phyloP scores from a whole-genome alignment of 768 basidiomycete genomes.

The Lepiota venenata region DNA sequence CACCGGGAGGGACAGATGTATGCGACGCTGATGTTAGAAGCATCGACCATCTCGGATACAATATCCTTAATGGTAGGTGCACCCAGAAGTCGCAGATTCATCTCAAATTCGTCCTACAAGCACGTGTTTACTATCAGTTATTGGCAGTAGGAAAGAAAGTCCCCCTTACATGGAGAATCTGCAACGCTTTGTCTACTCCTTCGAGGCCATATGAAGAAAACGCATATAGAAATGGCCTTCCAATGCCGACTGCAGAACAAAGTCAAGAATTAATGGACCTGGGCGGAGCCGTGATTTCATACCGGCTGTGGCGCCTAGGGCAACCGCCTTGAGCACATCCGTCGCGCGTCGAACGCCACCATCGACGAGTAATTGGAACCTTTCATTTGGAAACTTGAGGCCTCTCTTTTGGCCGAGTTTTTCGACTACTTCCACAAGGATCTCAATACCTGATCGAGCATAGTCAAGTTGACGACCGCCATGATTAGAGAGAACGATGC shows the following conservation, averaged over 20 bases:
- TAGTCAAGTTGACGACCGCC: slow-evolving; percentile 79
- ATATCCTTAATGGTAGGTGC: slow-evolving; percentile 78
- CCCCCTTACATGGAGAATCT: slow-evolving; percentile 64
- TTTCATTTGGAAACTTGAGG: slow-evolving; percentile 70
- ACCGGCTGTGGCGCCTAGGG: slow-evolving; percentile 88
- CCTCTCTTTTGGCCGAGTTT: slow-evolving; percentile 67
- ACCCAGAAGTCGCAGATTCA: slow-evolving; percentile 94
- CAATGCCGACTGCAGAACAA: slow-evolving; percentile 59
- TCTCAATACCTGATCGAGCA: slow-evolving; percentile 84
- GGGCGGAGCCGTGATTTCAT: slow-evolving; percentile 7
- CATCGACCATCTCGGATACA: slow-evolving; percentile 88
- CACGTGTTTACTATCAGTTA: background rate
- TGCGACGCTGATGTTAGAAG: slow-evolving; percentile 65
- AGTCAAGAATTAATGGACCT: background rate
- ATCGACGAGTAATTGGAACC: slow-evolving; percentile 86
- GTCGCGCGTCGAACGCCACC: slow-evolving; percentile 93
- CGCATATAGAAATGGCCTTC: slow-evolving; percentile 85
- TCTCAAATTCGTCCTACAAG: slow-evolving; percentile 90
- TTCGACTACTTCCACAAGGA: slow-evolving; percentile 82
- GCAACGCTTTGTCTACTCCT: slow-evolving; percentile 79
- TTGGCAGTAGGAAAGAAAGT: background rate
- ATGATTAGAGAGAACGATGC: slow-evolving; percentile 86
- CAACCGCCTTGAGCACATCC: slow-evolving; percentile 86
- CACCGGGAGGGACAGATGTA: slow-evolving; percentile 62
- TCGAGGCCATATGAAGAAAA: slow-evolving; percentile 87